Evolutionary conservation across 495 filamentous ascomycete species (phyloP), one percentile per base, ranked within the genome.

Genomic region (Penicillium cinerascens): DNA sequence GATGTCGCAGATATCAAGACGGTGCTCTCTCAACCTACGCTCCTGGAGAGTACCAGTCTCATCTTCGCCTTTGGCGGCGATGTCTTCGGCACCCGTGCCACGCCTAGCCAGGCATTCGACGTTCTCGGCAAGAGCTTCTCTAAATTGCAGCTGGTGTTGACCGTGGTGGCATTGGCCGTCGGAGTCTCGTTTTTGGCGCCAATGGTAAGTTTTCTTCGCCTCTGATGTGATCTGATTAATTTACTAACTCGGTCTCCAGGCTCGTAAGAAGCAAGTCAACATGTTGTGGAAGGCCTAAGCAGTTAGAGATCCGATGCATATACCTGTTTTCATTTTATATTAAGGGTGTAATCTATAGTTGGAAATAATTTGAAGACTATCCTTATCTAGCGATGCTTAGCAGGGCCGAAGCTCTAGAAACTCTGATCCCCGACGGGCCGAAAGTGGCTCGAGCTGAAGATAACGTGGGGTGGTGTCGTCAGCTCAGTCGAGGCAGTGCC

Each of bases 31-130:
- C 77, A 74, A 15, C 90, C 92, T 0, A 85, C 89, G 0, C 59
- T 87, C 1, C 77, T 99, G n/a, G 93, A 99, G 71, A 96, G 91
- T 68, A 97, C 93, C 11, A 91, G 88, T 60, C 67, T 99, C 39
- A 81, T 99, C 23, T 83, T 97, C 60, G 92, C 91, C 3, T 97
- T 87, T 65, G 95, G 95, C 3, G 65, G 70, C 2, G 93, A 99
- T 64, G 69, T 97, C 27, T 99, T 90, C 59, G 91, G 88, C 5
- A 91, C 92, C 3, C 75, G 91, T 13, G 84, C 93, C 27, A 82
- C 85, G 25, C 93, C 93, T 0, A 95, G 89, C 63, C 81, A 86
- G 49, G 79, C 87, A 4, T 99, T 97, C 68, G 93, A 99, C 71
- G 79, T 96, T 16, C 75, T 99, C 1, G 92, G 90, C 29, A 95